Evolutionary conservation across 2,329 filamentous ascomycete genomes (phyloP), one percentile per base, ranked within the genome.

Genomic region (Byssochlamys sp.): DNA sequence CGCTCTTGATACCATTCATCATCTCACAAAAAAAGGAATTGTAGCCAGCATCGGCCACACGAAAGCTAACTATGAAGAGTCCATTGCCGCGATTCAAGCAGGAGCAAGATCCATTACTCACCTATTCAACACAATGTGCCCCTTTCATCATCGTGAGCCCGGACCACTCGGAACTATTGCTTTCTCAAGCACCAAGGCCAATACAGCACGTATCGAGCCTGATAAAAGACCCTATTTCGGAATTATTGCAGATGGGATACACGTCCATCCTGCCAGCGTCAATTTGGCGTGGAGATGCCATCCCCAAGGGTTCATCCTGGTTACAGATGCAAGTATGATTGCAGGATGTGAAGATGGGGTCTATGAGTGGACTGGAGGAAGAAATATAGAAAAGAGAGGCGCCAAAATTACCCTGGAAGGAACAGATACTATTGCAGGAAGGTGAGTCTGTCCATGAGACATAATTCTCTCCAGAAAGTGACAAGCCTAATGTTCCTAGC

Each of bases 391-490:
- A 9, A 63, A 62, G 53, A 57, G 57, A 27, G 61, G 57, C 1
- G 27, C 58, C 5, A 28, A 53, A 24, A 53, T 60, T 2, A 59
- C 45, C 4, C 50, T 63, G 14, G 58, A 59, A 19, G 61, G 55
- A n/a, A 61, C 57, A 10, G 60, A 60, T 28, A 59, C 57, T n/a
- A 63, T 63, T 52, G 60, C 61, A 4, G 61, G 60, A 29, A 63
- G 61, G 84, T 80, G 69, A 79, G 79, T 77, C 65, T 62, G 6
- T 3, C 7, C 2, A 28, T 50, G 14, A 19, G 6, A 45, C 19
- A n/a, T n/a, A 1, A 45, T n/a, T 7, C 7, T 3, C 5, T 5
- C 9, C 19, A 3, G 9, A 45, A 19, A 19, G 35, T 19, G 12
- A 14, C 14, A 53, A 53, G 48, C 31, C 12, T 14, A n/a, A 24